phyloP scores from a whole-genome alignment of 2,329 filamentous ascomycete species.

The Dactylella cylindrospora region DNA sequence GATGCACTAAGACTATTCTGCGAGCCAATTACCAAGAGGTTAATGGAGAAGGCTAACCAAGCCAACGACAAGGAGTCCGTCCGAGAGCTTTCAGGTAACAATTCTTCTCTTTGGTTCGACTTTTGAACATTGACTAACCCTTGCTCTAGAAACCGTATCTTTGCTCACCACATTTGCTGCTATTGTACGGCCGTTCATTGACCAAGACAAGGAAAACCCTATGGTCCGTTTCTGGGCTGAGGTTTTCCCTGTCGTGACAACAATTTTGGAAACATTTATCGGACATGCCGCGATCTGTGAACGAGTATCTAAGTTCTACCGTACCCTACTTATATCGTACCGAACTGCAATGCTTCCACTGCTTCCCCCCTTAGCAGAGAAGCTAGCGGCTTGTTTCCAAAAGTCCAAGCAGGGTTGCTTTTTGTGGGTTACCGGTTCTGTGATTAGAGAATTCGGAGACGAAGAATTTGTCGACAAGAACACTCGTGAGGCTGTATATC shows the following conservation, averaged over 20 bases:
- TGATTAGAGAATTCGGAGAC: constrained; percentile 92
- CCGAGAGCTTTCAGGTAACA: constrained; percentile 76
- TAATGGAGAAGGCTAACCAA: constrained; percentile 83
- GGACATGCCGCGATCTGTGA: constrained; percentile 86
- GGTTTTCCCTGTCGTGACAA: constrained; percentile 82
- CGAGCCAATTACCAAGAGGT: constrained; percentile 79
- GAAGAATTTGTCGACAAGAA: constrained; percentile 77
- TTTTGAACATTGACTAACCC: constrained; percentile 21
- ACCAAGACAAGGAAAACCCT: constrained; percentile 73
- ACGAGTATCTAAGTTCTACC: constrained; percentile 90
- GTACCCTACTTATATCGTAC: constrained; percentile 95
- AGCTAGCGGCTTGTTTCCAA: constrained; percentile 80
- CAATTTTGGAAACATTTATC: constrained; percentile 84
- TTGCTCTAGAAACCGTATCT: constrained; percentile 73
- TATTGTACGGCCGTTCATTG: constrained; percentile 71
- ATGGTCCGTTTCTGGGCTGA: constrained; percentile 96
- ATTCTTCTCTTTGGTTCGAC: background rate
- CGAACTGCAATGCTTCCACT: constrained; percentile 83
- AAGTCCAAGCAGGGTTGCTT: constrained; percentile 91
- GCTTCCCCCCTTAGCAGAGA: constrained; percentile 80
- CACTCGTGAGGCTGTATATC: constrained; percentile 86
- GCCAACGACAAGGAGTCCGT: constrained; percentile 81
- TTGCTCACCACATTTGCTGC: constrained; percentile 90
- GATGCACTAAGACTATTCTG: constrained; percentile 87
- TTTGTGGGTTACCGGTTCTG: constrained; percentile 95